Base-by-base conservation (phyloP, 208 protist species). In the Trypanosoma platydactyli region DNA sequence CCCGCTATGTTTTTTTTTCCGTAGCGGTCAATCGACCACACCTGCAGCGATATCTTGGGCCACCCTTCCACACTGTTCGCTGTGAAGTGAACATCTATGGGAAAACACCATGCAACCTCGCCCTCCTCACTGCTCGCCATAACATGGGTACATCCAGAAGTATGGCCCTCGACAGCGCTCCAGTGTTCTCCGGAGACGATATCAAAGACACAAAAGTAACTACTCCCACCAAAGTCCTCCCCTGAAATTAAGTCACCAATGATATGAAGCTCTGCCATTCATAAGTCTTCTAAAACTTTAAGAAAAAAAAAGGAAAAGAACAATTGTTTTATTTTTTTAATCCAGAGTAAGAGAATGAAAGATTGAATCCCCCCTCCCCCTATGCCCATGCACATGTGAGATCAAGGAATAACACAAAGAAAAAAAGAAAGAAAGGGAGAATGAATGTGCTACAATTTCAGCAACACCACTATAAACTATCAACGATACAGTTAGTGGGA, bases 11-110 rank as follows among this genome's bases (percentile, higher is more conserved):
- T 85, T 65, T 95, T 94, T 46, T 90, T 71, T 16, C 88, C 88
- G 55, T 94, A 95, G 49, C 59, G 62, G 63, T 97, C 92, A 35
- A 94, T 56, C 46, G 89, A 79, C 90, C 90, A 97, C 35, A 97
- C 85, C 73, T 95, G 87, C 55, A 96, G 62, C 3, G 86, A 77
- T 52, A 97, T 80, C 71, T 94, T 94, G 0, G 92, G 92, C 92
- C 92, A 97, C 1, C 89, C 87, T 54, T 93, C 84, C 12, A 92
- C 63, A 60, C 76, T 88, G 64, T 56, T 81, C 35, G 80, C 82
- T 46, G 64, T 83, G 61, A 85, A 97, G 46, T 95, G 88, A 13
- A 93, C 78, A 70, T 97, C 89, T 25, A 97, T 79, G 0, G 92
- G 89, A 58, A 88, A 91, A 62, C 77, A 82, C 89, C 89, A 97